Conservation (phyloP, 345 rosid species). For the Chamaenerion angustifolium region DNA sequence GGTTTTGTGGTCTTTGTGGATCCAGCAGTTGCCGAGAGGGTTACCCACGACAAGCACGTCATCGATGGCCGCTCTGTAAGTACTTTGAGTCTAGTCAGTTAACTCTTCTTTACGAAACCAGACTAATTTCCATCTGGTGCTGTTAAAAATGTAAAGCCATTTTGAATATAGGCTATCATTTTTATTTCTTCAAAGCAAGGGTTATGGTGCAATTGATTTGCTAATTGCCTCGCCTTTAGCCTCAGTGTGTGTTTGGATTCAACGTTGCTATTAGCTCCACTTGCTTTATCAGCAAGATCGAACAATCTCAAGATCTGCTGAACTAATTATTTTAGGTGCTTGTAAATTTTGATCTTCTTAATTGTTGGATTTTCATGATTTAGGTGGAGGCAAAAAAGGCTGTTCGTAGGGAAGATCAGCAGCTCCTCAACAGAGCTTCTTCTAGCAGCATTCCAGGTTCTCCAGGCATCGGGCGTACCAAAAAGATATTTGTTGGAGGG, state of each 20-base stretch:
- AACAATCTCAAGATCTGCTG: too few relatives aligned
- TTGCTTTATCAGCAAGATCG: too few relatives aligned
- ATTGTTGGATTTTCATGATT: conserved; percentile 6
- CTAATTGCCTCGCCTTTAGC: too few relatives aligned
- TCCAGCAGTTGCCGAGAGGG: conserved; percentile 86
- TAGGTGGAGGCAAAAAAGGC: conserved; percentile 99
- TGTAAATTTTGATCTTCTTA: too few relatives aligned
- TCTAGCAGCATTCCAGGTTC: conserved; percentile 44
- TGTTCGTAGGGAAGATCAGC: conserved; percentile 80
- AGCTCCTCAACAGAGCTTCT: conserved; percentile 39
- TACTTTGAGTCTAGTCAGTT: conserved; percentile 4
- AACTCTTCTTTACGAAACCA: background rate
- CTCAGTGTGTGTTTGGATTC: too few relatives aligned
- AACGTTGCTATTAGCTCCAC: too few relatives aligned
- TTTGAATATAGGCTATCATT: too few relatives aligned
- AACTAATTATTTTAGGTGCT: too few relatives aligned
- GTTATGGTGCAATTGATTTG: too few relatives aligned
- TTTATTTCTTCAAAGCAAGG: too few relatives aligned
- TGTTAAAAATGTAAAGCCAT: background rate
- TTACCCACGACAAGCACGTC: conserved; percentile 81
- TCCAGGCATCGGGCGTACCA: conserved; percentile 48
- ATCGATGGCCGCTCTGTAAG: conserved; percentile 91
- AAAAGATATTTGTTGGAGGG: conserved; percentile 91
- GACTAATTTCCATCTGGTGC: conserved; percentile 4
- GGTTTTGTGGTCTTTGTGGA: conserved; percentile 85